Evolutionary conservation across 768 basidiomycete genomes (phyloP).

Genomic region (Rhodosporidiobolus odoratus): DNA sequence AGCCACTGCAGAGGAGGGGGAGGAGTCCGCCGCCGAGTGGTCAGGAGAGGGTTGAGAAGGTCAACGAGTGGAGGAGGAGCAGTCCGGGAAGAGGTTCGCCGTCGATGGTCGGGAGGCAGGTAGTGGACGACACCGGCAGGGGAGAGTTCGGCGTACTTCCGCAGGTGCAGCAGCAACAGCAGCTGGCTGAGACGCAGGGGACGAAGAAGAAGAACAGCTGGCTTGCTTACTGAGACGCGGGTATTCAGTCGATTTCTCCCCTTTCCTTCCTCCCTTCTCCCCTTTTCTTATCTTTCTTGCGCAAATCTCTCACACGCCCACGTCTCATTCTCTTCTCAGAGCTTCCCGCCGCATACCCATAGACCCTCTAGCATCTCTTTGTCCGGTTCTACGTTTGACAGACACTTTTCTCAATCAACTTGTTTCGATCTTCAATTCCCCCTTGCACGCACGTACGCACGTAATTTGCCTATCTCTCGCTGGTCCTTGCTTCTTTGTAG

Average conservation of each 20-base stretch:
- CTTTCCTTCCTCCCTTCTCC: too few relatives aligned
- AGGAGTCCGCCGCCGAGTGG: neutral
- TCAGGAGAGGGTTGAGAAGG: neutral
- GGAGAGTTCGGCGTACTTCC: neutral
- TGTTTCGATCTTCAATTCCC: too few relatives aligned
- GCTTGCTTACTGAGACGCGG: slow-evolving; percentile 19
- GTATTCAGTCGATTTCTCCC: neutral
- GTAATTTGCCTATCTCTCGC: too few relatives aligned
- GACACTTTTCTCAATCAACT: too few relatives aligned
- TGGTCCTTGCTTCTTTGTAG: neutral
- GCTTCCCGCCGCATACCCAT: too few relatives aligned
- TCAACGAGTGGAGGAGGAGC: neutral
- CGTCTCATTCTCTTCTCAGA: neutral
- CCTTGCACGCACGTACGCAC: too few relatives aligned
- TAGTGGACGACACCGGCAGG: neutral
- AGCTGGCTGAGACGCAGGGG: neutral
- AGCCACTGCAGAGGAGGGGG: neutral
- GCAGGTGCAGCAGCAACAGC: neutral
- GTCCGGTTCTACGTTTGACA: too few relatives aligned
- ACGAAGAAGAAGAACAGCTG: slow-evolving; percentile 25
- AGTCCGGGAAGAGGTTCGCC: neutral
- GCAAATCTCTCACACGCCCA: neutral
- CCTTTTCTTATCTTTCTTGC: too few relatives aligned
- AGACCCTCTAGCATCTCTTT: too few relatives aligned
- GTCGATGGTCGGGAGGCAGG: neutral